Percentiles rank a stretch among this genome's conserved stretches.
phyloP scores from a whole-genome alignment of 176 grass and related monocot species.

The Zoysia japonica region DNA sequence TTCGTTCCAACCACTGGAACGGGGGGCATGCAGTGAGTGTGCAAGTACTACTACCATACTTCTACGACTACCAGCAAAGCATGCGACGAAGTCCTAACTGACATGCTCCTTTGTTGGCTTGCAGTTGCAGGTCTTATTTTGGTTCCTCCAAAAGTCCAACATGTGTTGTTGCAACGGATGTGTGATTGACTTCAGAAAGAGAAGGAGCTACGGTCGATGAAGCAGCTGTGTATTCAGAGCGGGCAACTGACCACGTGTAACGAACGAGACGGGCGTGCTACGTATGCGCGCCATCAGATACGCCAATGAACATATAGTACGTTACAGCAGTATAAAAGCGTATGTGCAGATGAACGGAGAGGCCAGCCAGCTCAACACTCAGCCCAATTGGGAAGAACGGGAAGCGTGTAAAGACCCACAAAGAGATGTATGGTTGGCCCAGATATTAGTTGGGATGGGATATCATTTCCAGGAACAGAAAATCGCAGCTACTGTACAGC shows the following conservation, averaged over 20 bases:
- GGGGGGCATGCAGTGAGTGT: neutral
- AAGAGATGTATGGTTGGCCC: neutral
- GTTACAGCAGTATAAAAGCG: too few relatives aligned
- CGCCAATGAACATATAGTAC: too few relatives aligned
- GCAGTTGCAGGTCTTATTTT: neutral
- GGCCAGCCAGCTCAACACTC: neutral
- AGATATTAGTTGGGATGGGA: neutral
- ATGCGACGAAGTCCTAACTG: slow-evolving; percentile 16
- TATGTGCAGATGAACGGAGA: neutral
- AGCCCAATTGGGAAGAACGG: neutral
- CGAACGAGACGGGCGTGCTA: neutral
- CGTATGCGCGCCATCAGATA: neutral
- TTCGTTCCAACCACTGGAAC: slow-evolving; percentile 27
- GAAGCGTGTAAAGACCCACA: neutral
- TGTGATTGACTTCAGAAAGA: neutral
- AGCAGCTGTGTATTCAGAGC: neutral
- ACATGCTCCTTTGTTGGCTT: slow-evolving; percentile 5
- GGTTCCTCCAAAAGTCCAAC: neutral
- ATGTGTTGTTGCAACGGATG: neutral
- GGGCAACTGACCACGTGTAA: neutral
- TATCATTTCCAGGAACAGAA: neutral
- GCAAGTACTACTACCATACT: slow-evolving; percentile 20
- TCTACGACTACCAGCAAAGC: neutral
- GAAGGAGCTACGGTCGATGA: neutral
- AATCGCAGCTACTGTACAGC: too few relatives aligned